Conservation (phyloP, 805 yeast species). For the Yarrowia sp. region DNA sequence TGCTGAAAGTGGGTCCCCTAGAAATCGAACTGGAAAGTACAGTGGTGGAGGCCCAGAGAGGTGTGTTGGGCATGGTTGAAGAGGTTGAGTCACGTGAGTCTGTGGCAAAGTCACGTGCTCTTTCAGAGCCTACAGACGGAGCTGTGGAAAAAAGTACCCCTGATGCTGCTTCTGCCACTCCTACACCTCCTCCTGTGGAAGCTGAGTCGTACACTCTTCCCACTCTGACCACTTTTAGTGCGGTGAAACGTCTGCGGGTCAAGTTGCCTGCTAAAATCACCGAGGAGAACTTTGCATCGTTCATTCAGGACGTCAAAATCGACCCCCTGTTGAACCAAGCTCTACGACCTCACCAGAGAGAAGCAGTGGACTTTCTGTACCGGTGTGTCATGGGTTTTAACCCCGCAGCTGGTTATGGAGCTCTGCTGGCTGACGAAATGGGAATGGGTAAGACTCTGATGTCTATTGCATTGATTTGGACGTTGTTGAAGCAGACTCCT, state of each 20-base stretch:
- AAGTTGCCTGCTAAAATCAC: constrained; percentile 39
- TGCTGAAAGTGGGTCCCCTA: constrained; percentile 27
- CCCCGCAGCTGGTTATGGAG: constrained; percentile 64
- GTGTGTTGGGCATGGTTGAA: neutral
- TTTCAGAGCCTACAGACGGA: neutral
- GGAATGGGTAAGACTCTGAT: constrained; percentile 91
- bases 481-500: constrained; percentile 60
- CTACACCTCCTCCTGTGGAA: neutral
- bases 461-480: constrained; percentile 85
- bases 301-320: constrained; percentile 50
- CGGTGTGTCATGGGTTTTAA: constrained; percentile 79
- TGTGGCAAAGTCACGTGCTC: neutral
- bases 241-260: constrained; percentile 41
- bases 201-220: neutral
- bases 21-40: constrained; percentile 28
- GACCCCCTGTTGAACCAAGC: constrained; percentile 49
- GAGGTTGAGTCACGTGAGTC: neutral
- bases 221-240: neutral
- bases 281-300: constrained; percentile 1
- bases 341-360: constrained; percentile 85
- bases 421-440: constrained; percentile 95
- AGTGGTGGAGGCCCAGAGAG: constrained; percentile 18
- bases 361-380: constrained; percentile 82
- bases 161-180: neutral
- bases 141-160: neutral